A percentile compares a stretch with the other conserved stretches of the same genome.
Evolutionary conservation across 208 protist genomes (phyloP).

Genomic region (Naegleria gruberi): DNA sequence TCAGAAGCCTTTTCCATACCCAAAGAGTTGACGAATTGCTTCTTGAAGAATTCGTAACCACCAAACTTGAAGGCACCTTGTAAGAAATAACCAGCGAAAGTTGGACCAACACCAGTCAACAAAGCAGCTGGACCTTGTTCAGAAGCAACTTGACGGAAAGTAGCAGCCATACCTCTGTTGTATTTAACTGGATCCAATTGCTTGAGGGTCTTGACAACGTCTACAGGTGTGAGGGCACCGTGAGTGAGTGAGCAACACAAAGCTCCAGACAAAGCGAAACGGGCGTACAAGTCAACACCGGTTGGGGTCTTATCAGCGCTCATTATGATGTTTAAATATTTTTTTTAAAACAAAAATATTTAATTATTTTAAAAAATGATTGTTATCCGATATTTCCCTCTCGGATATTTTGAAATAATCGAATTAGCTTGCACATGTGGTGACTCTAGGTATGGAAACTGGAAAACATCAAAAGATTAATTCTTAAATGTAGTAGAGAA

Average conservation of each 20-base stretch:
- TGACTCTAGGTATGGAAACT: too few relatives aligned
- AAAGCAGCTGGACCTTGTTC: constrained; percentile 68
- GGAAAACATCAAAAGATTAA: too few relatives aligned
- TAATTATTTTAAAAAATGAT: too few relatives aligned
- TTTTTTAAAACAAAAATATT: neutral
- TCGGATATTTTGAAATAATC: too few relatives aligned
- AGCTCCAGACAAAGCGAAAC: constrained; percentile 4
- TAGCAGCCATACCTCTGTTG: constrained; percentile 63
- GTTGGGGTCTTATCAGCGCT: neutral
- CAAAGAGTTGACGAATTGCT: constrained; percentile 57
- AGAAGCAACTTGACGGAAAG: constrained; percentile 51
- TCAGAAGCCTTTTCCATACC: constrained; percentile 66
- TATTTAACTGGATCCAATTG: constrained; percentile 74
- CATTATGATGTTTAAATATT: neutral
- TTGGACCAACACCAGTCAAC: constrained; percentile 76
- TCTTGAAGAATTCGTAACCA: constrained; percentile 85
- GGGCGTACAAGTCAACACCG: constrained; percentile 8
- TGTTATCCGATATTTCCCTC: too few relatives aligned
- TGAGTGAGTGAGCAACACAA: constrained; percentile 64
- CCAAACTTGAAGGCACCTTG: constrained; percentile 88
- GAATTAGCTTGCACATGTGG: too few relatives aligned
- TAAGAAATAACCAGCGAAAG: constrained; percentile 74
- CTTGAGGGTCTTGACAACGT: constrained; percentile 91
- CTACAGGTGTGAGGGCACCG: constrained; percentile 79
- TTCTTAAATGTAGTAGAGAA: too few relatives aligned